Evolutionary conservation across 345 rosid species (phyloP), one percentile per base, ranked within the genome.

Genomic region (Eucalyptus brandiana): DNA sequence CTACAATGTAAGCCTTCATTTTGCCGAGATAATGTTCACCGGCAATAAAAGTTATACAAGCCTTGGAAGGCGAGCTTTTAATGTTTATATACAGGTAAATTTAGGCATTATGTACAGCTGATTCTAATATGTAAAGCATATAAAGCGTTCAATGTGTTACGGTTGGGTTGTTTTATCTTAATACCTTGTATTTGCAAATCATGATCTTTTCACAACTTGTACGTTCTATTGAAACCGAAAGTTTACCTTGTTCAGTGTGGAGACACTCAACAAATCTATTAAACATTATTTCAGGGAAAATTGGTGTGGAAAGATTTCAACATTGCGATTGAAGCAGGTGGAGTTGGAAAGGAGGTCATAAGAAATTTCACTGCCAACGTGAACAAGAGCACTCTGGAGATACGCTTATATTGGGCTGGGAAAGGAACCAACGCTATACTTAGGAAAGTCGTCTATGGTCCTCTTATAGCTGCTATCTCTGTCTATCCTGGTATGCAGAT

Each of bases 21-120:
- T 96, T 87, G 96, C 95, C 18, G 98, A 96, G 92, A 94, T 94
- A 23, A 88, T 91, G 91, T 93, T 96, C 92, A 89, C 49, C 4
- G 86, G 86, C 44, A 91, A 88, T 69, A 87, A 88, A 56, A 89
- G 91, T 4, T 96, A 53, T 53, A 7, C 4, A 53, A 19, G 24
- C 56, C 56, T 53, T 53, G 56, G 56, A 19, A 53, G 56, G 56
- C 24, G 96, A 44, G 81, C 92, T 87, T 96, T 96, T 58, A 94
- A 96, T 93, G 94, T 96, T 86, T 94, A 95, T 86, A 72, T 96
- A 87, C 97, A 95, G 96, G 97, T 95, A 90, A 24, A n/a, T 87
- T 50, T 47, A 21, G 40, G 76, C 21, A n/a, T 67, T 67, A 15
- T 15, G 19, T 67, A 67, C 40, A 2, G 21, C 76, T 67, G 21